Base-by-base conservation (phyloP, 495 filamentous ascomycete species). In the Lasiosphaeriaceae sp. region DNA sequence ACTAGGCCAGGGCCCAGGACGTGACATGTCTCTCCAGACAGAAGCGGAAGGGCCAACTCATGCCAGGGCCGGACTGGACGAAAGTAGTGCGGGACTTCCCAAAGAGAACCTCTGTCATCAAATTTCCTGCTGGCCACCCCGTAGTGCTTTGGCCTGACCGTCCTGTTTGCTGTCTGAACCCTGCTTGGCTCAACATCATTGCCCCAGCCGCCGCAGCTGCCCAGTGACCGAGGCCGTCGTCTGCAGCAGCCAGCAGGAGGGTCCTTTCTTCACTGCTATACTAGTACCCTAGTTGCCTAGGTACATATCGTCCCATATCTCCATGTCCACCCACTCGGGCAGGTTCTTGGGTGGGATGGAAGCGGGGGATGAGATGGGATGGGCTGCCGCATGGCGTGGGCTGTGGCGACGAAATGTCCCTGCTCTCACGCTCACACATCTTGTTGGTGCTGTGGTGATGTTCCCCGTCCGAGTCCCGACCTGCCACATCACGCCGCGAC, bases 401-500 rank as follows among this genome's bases (percentile, higher is more conserved):
- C 29, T 43, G 29, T 52, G 50, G 24, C 48, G 24, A 50, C 12
- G 24, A 24, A 31, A 12, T 35, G 11, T 7, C 26, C 49, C 22
- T 17, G 22, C 44, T 54, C 29, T 45, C 19, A 8, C 14, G 50
- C 44, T 41, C 17, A 29, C n/a, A n/a, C n/a, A n/a, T n/a, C n/a
- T 1, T 26, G 1, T 26, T 17, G 14, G 48, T 20, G 26, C 29
- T 2, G 48, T 26, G 24, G 23, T 31, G 24, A 43, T 17, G 39
- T 7, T 43, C 7, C 39, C 39, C 8, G 16, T 24, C 35, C 34
- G 35, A 35, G 24, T 11, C 43, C 17, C 11, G 20, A 41, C 39
- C 35, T 52, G 56, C 56, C 56, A 53, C 56, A 47, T 52, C 49
- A 48, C 31, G 50, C 19, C 20, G 56, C 31, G 35, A 16, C 51